Base-by-base conservation (phyloP, 768 basidiomycete genomes). In the Pisolithus sp. region DNA sequence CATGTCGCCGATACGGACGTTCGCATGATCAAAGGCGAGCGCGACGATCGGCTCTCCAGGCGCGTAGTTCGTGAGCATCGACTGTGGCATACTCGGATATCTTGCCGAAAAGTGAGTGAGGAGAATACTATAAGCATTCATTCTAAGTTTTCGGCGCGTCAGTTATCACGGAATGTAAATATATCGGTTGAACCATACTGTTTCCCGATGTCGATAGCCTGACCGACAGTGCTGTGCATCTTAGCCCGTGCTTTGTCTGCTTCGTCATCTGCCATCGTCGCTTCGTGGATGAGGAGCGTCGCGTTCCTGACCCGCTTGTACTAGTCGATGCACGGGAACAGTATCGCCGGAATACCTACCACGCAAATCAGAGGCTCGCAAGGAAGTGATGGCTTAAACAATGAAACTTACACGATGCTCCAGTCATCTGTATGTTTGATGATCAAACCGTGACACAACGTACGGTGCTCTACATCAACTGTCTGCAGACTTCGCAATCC, bases 71-170 rank as follows among this genome's bases (percentile, higher is more conserved):
- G 44, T 63, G 36, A 52, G 55, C 13, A 70, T 62, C 10, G 75
- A 67, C 4, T 77, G 70, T 3, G 91, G 91, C 63, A 94, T 73
- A 59, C 89, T 92, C 17, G 94, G 92, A 67, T 95, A 94, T 26
- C 93, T 84, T 38, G 89, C 89, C 9, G 93, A 96, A 70, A 97
- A 97, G 66, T 97, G 94, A 0, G 93, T 98, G 20, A 98, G 78
- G n/a, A 97, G 79, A 39, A 91, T 76, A 56, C 91, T 83, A 49
- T 82, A 71, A 1, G 93, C 93, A 9, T 79, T 75, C 93, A 95
- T 95, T 54, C 92, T 94, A 51, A 26, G 26, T 37, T 30, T 30
- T 17, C 4, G 17, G 52, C 24, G 21, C 49, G 24, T 10, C 18
- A 40, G 4, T 18, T 13, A 38, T 21, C 2, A 26, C 37, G 17